Percentiles rank a stretch among this genome's conserved stretches.
Evolutionary conservation across 306 rosid species (phyloP).

Genomic region (Prunus campanulata): DNA sequence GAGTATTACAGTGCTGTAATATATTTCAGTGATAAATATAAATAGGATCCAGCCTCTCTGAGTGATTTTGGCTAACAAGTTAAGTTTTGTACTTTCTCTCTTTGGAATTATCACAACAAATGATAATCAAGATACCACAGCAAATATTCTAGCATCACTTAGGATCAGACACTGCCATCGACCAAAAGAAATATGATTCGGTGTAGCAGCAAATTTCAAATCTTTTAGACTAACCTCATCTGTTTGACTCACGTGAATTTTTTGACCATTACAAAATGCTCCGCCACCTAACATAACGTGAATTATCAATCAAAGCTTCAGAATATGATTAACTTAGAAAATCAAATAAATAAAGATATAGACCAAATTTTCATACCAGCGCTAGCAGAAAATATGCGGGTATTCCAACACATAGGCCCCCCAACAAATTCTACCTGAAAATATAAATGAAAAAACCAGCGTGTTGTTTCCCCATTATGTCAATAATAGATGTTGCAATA

Average conservation of each 20-base stretch:
- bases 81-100: not conserved
- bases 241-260: conserved; percentile 70
- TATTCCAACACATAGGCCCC: conserved; percentile 98
- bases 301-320: conserved; percentile 17
- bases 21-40: not conserved
- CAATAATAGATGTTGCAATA: not conserved
- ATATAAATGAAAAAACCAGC: not conserved
- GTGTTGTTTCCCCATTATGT: not conserved
- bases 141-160: not conserved
- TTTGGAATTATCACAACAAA: not conserved
- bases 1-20: not conserved
- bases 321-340: conserved; percentile 9
- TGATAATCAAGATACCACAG: not conserved
- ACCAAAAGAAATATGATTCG: not conserved
- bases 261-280: conserved; percentile 86
- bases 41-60: not conserved
- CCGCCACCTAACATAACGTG: conserved; percentile 69
- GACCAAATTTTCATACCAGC: conserved; percentile 52
- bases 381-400: conserved; percentile 81
- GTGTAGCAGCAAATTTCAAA: not conserved
- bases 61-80: not conserved
- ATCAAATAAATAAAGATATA: conserved; percentile 16
- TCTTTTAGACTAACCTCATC: conserved; percentile 45
- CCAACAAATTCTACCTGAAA: conserved; percentile 95
- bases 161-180: not conserved